These are phyloP conservation scores for Mycocentrospora acerina DNA, from an alignment of 2,329 filamentous ascomycete genomes.

Conservation along the genomic window DNA sequence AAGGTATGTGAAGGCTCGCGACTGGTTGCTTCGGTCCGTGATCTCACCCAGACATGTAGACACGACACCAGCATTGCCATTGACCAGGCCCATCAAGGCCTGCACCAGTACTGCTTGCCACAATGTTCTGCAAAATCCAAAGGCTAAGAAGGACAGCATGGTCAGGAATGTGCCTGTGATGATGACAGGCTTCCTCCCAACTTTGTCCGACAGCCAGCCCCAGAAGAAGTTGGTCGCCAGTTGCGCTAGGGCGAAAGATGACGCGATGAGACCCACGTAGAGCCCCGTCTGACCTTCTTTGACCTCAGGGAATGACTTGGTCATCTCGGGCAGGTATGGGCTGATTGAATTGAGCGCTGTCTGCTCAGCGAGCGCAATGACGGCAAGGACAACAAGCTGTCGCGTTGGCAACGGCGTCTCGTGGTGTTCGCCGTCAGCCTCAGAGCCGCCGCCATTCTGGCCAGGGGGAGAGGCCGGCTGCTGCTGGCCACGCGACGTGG, in stretches of 20 bases:
- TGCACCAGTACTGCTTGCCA: conserved; percentile 87
- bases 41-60: conserved; percentile 93
- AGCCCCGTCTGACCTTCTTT: conserved; percentile 70
- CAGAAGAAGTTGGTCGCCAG: conserved; percentile 90
- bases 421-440: conserved; percentile 43
- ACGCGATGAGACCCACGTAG: conserved; percentile 89
- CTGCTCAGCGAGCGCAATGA: conserved; percentile 91
- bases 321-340: conserved; percentile 93
- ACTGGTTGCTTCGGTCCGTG: conserved; percentile 93
- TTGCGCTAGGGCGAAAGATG: conserved; percentile 88
- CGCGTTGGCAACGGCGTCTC: conserved; percentile 76
- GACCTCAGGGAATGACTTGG: conserved; percentile 79
- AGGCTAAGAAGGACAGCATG: conserved; percentile 76
- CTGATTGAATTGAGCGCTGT: conserved; percentile 96
- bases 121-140: conserved; percentile 81
- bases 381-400: conserved; percentile 80
- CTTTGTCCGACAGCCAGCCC: conserved; percentile 78
- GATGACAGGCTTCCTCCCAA: conserved; percentile 81
- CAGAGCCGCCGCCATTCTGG: conserved; percentile 34
- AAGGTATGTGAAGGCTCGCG: conserved; percentile 87
- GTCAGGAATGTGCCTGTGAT: conserved; percentile 81
- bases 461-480: conserved; percentile 36
- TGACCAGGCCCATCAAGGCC: conserved; percentile 85
- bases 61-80: conserved; percentile 92
- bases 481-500: conserved; percentile 63